These are phyloP conservation scores for Volvox reticuliferus DNA, from an alignment of 139 green algal genomes.

Conservation along the genomic window DNA sequence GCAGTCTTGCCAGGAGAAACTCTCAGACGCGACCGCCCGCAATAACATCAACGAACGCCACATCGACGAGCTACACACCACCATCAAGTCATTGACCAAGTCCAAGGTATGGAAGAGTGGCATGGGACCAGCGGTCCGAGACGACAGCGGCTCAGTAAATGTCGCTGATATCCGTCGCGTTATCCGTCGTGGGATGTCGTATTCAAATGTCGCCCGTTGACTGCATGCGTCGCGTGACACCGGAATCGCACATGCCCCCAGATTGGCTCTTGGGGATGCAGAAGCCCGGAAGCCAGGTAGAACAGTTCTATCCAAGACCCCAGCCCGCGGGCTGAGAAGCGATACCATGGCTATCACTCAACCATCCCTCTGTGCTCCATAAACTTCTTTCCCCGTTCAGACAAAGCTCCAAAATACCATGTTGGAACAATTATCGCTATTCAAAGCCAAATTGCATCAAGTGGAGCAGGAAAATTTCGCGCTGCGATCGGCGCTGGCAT, in stretches of 20 bases:
- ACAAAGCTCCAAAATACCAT: slow-evolving; percentile 47
- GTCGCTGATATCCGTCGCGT: neutral
- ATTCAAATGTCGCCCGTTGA: neutral
- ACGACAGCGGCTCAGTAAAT: neutral
- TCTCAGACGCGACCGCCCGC: slow-evolving; percentile 6
- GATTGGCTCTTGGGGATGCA: neutral
- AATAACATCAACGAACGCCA: slow-evolving; percentile 25
- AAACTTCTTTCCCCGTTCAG: neutral
- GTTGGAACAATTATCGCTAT: slow-evolving; percentile 44
- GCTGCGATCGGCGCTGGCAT: slow-evolving; percentile 16
- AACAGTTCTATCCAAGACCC: neutral
- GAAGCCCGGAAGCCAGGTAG: too few species aligned
- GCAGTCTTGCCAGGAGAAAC: slow-evolving; percentile 11
- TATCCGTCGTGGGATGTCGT: neutral
- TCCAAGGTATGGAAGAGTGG: slow-evolving; percentile 19
- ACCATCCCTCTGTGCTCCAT: too few species aligned
- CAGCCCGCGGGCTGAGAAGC: neutral
- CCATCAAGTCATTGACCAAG: slow-evolving; percentile 12
- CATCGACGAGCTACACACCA: slow-evolving; percentile 44
- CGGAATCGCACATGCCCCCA: neutral
- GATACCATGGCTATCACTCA: neutral
- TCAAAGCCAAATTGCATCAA: slow-evolving; percentile 44
- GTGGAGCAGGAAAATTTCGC: slow-evolving; percentile 42
- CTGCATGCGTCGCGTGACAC: neutral
- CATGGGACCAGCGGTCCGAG: neutral